Evolutionary conservation across 2,329 filamentous ascomycete genomes (phyloP).

Genomic region (Emmonsiellopsis sp.): DNA sequence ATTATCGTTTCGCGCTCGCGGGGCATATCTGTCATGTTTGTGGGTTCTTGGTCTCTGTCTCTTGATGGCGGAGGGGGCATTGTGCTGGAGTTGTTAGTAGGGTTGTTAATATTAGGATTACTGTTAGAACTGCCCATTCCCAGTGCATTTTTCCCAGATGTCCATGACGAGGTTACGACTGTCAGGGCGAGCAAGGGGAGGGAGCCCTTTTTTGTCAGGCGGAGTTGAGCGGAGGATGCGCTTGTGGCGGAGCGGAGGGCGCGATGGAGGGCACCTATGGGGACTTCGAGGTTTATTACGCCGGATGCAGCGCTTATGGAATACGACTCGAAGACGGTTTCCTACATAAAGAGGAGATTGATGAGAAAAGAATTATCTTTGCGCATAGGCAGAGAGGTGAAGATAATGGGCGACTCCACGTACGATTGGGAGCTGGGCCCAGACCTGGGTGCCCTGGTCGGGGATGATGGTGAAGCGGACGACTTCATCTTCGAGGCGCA

Average conservation of each 20-base stretch:
- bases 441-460: slow-evolving; percentile 89
- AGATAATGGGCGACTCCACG: slow-evolving; percentile 8
- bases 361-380: no score
- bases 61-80: slow-evolving; percentile 11
- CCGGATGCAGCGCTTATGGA: slow-evolving; percentile 82
- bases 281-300: slow-evolving; percentile 92
- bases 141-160: slow-evolving; percentile 44
- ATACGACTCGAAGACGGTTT: slow-evolving; percentile 87
- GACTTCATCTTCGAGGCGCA: slow-evolving; percentile 76
- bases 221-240: slow-evolving; percentile 70
- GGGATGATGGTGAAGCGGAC: slow-evolving; percentile 94
- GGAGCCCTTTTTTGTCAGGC: slow-evolving; percentile 86
- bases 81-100: background rate
- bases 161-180: slow-evolving; percentile 55
- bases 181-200: slow-evolving; percentile 82
- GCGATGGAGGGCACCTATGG: slow-evolving; percentile 75
- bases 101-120: background rate
- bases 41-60: background rate
- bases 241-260: slow-evolving; percentile 84
- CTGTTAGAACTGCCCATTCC: slow-evolving; percentile 37
- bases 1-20: slow-evolving; percentile 82
- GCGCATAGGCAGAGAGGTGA: no score
- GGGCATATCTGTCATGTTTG: slow-evolving; percentile 31
- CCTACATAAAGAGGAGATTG: slow-evolving; percentile 31
- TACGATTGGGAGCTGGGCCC: slow-evolving; percentile 59